phyloP scores from a whole-genome alignment of 768 basidiomycete species.

The Sporobolomyces roseus region DNA sequence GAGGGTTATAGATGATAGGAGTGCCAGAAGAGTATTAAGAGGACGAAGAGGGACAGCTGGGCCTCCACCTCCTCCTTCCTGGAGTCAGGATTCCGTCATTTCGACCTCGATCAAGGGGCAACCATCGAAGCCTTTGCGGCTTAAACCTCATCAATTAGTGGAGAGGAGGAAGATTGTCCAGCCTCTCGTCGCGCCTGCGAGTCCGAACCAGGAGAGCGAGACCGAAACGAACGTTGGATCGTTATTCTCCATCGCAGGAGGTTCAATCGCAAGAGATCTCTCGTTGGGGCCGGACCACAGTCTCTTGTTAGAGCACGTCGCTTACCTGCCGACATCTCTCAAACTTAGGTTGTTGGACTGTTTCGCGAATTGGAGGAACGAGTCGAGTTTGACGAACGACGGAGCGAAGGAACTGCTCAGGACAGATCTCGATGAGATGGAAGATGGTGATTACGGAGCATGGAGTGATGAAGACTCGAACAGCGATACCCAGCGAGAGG shows the following conservation, averaged over 20 bases:
- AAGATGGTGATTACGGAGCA: neutral
- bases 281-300: neutral
- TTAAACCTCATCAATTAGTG: neutral
- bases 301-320: conserved; percentile 16
- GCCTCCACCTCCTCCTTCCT: conserved; percentile 20
- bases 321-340: conserved; percentile 19
- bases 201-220: too few relatives aligned
- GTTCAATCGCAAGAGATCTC: conserved; percentile 20
- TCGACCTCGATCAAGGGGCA: neutral
- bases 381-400: neutral
- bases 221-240: too few relatives aligned
- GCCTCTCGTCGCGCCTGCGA: neutral
- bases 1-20: neutral
- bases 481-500: neutral
- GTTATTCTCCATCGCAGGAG: neutral
- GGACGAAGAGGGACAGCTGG: neutral
- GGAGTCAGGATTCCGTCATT: conserved; percentile 2
- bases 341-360: conserved; percentile 14
- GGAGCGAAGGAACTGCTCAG: conserved; percentile 9
- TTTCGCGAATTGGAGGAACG: conserved; percentile 17
- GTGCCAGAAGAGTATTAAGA: neutral
- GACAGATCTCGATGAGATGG: neutral
- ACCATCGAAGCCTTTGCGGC: neutral
- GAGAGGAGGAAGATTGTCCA: conserved; percentile 5
- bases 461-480: neutral